phyloP scores from a whole-genome alignment of 345 rosid genomes.

The Linum tenue region DNA sequence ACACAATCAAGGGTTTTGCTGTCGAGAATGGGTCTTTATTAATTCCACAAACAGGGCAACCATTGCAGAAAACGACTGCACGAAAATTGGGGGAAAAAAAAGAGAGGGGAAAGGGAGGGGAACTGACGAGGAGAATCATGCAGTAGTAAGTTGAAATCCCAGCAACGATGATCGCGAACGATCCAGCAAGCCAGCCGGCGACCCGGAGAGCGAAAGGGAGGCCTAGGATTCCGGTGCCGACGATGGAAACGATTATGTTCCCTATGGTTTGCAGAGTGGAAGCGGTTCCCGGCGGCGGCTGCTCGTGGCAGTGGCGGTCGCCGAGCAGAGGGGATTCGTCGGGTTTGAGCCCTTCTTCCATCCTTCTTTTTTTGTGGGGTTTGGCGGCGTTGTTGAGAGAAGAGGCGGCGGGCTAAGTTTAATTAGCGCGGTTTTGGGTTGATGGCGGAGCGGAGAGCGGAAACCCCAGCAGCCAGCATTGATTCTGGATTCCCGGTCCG shows the following conservation, averaged over 20 bases:
- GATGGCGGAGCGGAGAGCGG: no score
- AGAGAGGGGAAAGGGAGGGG: neutral
- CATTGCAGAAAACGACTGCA: neutral
- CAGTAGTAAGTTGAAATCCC: slow-evolving; percentile 70
- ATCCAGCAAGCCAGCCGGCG: slow-evolving; percentile 87
- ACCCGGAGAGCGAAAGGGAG: slow-evolving; percentile 78
- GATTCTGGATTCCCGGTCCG: no score
- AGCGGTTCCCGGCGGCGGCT: slow-evolving; percentile 33
- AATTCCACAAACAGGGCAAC: neutral
- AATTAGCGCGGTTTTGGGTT: no score
- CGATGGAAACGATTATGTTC: slow-evolving; percentile 77
- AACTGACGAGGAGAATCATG: slow-evolving; percentile 89
- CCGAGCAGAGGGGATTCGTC: slow-evolving; percentile 8
- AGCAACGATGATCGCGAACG: slow-evolving; percentile 49
- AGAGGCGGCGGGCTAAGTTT: no score
- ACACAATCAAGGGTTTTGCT: neutral
- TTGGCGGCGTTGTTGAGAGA: no score
- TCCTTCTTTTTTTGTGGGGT: neutral
- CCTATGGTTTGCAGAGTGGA: slow-evolving; percentile 70
- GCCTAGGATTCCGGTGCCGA: slow-evolving; percentile 89
- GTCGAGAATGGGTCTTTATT: neutral
- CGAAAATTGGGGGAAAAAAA: neutral
- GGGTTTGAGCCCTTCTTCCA: slow-evolving; percentile 4
- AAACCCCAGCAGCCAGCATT: no score
- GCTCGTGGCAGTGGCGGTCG: neutral